Evolutionary conservation across 2,329 filamentous ascomycete species (phyloP).

Genomic region (Paecilomyces fulvus): DNA sequence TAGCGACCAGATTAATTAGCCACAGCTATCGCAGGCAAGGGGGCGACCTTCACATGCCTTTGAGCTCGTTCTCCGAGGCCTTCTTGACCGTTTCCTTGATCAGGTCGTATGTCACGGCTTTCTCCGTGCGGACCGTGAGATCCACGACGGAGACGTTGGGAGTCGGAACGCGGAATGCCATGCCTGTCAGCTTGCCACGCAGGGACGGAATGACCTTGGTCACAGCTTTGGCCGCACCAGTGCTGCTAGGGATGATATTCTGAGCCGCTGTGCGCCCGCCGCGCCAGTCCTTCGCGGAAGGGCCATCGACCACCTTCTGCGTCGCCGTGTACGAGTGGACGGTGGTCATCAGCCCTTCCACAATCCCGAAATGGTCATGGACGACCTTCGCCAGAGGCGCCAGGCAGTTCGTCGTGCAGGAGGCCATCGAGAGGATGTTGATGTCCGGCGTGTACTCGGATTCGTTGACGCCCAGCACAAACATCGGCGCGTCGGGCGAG

Average conservation of each 20-base stretch:
- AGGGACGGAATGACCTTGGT: constrained; percentile 89
- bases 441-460: constrained; percentile 74
- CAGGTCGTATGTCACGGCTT: constrained; percentile 55
- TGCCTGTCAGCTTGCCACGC: constrained; percentile 93
- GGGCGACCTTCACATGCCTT: not conserved
- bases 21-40: constrained; percentile 23
- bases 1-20: constrained; percentile 28
- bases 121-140: constrained; percentile 78
- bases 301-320: constrained; percentile 88
- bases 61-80: not conserved
- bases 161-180: constrained; percentile 91
- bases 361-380: constrained; percentile 81
- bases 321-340: constrained; percentile 92
- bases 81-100: constrained; percentile 74
- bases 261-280: constrained; percentile 77
- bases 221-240: constrained; percentile 91
- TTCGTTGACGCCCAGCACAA: constrained; percentile 90
- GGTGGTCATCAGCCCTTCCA: constrained; percentile 92
- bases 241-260: constrained; percentile 94
- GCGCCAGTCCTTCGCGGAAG: constrained; percentile 82
- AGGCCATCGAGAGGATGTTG: constrained; percentile 85
- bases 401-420: constrained; percentile 93
- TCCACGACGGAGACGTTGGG: constrained; percentile 93
- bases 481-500: constrained; percentile 46
- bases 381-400: constrained; percentile 89